A percentile compares a stretch with the other conserved stretches of the same genome.
These are phyloP conservation scores for Graphilbum ipis-grandicollis DNA, from an alignment of 2,329 filamentous ascomycete species.

Conservation along the genomic window DNA sequence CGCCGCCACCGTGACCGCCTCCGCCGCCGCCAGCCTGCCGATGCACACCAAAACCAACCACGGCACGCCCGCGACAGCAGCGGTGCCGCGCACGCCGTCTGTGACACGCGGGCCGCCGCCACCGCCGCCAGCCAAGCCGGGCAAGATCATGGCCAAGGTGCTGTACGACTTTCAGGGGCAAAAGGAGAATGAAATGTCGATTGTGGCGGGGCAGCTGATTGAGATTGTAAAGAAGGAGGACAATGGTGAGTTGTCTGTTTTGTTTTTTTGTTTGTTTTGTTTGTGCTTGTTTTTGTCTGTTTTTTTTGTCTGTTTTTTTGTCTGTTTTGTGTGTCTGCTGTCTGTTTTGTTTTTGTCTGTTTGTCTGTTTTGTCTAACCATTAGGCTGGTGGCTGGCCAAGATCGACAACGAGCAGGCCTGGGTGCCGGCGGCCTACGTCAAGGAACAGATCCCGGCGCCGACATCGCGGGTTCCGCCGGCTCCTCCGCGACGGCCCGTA, in stretches of 20 bases:
- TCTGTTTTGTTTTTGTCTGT: too few species aligned
- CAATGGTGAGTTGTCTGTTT: slow-evolving; percentile 50
- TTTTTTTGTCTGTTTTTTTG: too few species aligned
- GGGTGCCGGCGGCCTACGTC: slow-evolving; percentile 88
- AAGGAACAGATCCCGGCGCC: slow-evolving; percentile 56
- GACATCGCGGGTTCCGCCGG: slow-evolving; percentile 47
- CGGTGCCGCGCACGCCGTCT: slow-evolving; percentile 36
- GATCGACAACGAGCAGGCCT: slow-evolving; percentile 57
- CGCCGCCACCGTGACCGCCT: background rate
- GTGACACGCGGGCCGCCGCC: slow-evolving; percentile 54
- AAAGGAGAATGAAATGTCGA: slow-evolving; percentile 67
- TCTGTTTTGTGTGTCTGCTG: too few species aligned
- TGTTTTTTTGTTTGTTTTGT: background rate
- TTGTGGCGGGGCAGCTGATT: slow-evolving; percentile 65
- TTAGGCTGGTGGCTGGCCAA: slow-evolving; percentile 93
- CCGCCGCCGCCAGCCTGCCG: slow-evolving; percentile 9
- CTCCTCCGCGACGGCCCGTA: slow-evolving; percentile 60
- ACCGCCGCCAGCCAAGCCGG: slow-evolving; percentile 45
- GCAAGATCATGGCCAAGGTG: slow-evolving; percentile 71
- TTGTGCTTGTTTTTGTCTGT: too few species aligned
- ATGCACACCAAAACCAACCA: slow-evolving; percentile 8
- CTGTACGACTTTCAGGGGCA: slow-evolving; percentile 84
- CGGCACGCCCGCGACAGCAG: slow-evolving; percentile 16
- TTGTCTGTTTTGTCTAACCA: too few species aligned
- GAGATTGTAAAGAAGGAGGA: slow-evolving; percentile 86